A percentile compares a stretch with the other conserved stretches of the same genome.
Conservation (phyloP, 352 stramenopile species). For the Phytophthora palmivora region DNA sequence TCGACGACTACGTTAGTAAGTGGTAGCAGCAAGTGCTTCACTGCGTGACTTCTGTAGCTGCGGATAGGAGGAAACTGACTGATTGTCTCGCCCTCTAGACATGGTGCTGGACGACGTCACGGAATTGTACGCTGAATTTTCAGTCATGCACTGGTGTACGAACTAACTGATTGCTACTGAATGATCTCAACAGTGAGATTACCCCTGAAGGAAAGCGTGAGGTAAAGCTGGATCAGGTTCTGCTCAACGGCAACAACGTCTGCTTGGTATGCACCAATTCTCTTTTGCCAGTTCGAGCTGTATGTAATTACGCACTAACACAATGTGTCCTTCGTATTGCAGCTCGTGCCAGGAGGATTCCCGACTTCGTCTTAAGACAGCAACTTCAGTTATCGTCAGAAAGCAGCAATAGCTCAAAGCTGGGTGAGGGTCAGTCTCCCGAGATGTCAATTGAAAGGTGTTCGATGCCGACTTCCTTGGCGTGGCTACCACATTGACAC, state of each 20-base stretch:
- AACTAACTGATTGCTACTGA: background rate
- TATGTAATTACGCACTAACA: slow-evolving; percentile 12
- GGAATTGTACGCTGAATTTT: slow-evolving; percentile 84
- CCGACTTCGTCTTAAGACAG: slow-evolving; percentile 44
- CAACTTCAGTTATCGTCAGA: slow-evolving; percentile 11
- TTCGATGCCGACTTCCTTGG: background rate
- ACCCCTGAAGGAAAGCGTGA: slow-evolving; percentile 88
- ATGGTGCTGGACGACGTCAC: slow-evolving; percentile 96
- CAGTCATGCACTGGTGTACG: background rate
- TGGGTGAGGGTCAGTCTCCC: background rate
- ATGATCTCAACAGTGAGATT: slow-evolving; percentile 66
- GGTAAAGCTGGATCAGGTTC: slow-evolving; percentile 94
- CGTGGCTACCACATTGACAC: background rate
- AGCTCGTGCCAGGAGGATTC: slow-evolving; percentile 87
- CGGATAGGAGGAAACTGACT: slow-evolving; percentile 7
- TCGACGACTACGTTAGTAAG: slow-evolving; percentile 98
- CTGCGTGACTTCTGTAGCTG: no score
- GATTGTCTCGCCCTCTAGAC: slow-evolving; percentile 44
- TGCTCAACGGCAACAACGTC: slow-evolving; percentile 99
- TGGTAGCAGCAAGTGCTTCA: slow-evolving; percentile 14
- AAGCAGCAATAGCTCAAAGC: slow-evolving; percentile 4
- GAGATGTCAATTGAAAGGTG: slow-evolving; percentile 3
- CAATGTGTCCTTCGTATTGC: slow-evolving; percentile 2
- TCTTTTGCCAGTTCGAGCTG: background rate
- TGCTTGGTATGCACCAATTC: slow-evolving; percentile 71